Evolutionary conservation across 352 stramenopile genomes (phyloP).

Genomic region (Pythium phragmitis): DNA sequence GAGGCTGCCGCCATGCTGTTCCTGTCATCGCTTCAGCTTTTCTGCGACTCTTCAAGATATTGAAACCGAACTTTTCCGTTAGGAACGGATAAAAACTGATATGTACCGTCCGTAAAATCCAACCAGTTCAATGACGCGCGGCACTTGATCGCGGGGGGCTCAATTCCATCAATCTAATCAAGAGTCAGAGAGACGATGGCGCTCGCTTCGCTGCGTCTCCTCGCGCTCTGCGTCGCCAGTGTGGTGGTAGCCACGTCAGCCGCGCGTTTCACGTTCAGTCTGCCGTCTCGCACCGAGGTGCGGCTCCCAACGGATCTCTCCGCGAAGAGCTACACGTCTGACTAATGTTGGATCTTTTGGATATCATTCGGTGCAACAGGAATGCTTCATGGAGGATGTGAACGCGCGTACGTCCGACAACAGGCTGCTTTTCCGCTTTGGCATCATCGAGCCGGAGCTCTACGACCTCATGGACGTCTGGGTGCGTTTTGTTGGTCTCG

Average conservation of each 20-base stretch:
- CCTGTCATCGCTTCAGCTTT: background rate
- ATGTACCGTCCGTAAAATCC: background rate
- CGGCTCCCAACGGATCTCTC: background rate
- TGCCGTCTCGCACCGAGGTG: conserved; percentile 29
- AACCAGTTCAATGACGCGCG: background rate
- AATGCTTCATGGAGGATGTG: conserved; percentile 35
- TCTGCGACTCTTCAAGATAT: conserved; percentile 14
- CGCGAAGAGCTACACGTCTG: background rate
- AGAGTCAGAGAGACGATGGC: conserved; percentile 18
- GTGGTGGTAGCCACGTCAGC: conserved; percentile 6
- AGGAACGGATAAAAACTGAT: background rate
- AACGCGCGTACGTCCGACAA: conserved; percentile 33
- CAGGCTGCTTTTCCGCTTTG: conserved; percentile 37
- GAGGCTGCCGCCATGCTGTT: background rate
- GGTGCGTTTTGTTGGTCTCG: conserved; percentile 11
- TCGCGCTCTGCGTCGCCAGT: conserved; percentile 13
- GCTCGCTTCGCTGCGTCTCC: conserved; percentile 17
- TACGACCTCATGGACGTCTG: conserved; percentile 33
- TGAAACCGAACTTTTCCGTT: background rate
- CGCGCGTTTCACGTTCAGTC: conserved; percentile 29
- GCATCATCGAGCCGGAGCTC: conserved; percentile 29
- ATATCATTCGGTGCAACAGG: conserved; percentile 8
- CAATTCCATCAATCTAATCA: background rate
- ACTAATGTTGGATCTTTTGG: background rate
- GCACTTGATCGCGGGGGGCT: conserved; percentile 4